Base-by-base conservation (phyloP, 345 rosid species). In the Gossypium sturtianum region DNA sequence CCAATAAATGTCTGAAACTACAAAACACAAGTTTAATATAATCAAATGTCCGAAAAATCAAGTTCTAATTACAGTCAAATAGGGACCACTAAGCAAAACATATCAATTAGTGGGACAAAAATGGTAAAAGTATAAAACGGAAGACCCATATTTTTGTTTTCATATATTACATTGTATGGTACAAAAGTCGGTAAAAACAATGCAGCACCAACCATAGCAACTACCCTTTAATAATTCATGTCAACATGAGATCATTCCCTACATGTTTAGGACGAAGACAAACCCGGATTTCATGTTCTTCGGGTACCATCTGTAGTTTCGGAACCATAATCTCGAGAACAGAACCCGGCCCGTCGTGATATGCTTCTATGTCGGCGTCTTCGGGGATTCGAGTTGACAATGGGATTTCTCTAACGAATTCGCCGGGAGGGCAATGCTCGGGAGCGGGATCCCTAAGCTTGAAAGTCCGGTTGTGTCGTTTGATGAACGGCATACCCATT, bases 341-440 rank as follows among this genome's bases (percentile, higher is more conserved):
- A 3, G 98, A 89, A 17, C 98, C 98, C 0, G 97, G 89, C 27
- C 90, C 98, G 44, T 89, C 97, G 1, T 87, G 86, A 78, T 91
- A 94, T n/a, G 98, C 98, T 83, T 92, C 97, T 16, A 92, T 89
- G 72, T 90, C 87, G n/a, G 97, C 98, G 76, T 94, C 98, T 84
- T 92, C 98, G 0, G 97, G 95, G 48, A 94, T 92, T 58, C 97
- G 87, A 61, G 89, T 92, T 11, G 92, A 89, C 9, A 94, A 84
- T 6, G 93, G 89, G 67, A 94, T 89, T 70, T 89, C 97, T 84
- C 98, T 85, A 66, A 94, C 85, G 58, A 94, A 94, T 54, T 94
- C 98, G 68, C 98, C 98, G 0, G 97, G 97, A 79, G 95, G 97
- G 81, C 98, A 94, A 72, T 92, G 97, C 89, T 94, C 98, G 0